Conservation (phyloP, 179 eudicot species). For the Spinacia oleracea region DNA sequence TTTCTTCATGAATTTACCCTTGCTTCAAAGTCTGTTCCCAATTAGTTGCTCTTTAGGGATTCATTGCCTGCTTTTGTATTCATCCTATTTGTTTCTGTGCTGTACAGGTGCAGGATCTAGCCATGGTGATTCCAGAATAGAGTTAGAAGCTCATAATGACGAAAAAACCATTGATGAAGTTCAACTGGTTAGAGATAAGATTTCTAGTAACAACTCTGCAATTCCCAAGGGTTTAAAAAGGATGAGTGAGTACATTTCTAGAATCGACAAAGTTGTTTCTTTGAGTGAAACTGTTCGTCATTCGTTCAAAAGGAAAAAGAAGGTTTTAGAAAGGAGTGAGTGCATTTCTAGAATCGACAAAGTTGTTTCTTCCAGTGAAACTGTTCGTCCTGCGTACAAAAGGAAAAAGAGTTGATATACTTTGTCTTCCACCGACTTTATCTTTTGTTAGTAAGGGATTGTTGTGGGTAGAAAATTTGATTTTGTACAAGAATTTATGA, state of each 20-base stretch:
- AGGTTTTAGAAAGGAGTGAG: too few species aligned
- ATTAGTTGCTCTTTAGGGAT: neutral
- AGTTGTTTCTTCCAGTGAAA: conserved; percentile 45
- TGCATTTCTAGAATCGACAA: conserved; percentile 58
- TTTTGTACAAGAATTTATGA: conserved; percentile 33
- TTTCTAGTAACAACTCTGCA: conserved; percentile 50
- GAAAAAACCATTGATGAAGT: conserved; percentile 39
- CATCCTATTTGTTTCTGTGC: neutral
- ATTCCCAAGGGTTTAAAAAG: conserved; percentile 56
- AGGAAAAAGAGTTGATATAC: conserved; percentile 44
- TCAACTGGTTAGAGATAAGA: conserved; percentile 60
- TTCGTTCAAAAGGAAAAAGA: conserved; percentile 54
- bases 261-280: conserved; percentile 57
- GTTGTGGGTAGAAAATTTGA: conserved; percentile 22
- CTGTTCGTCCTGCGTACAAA: conserved; percentile 57
- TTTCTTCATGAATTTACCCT: neutral
- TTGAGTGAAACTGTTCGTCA: conserved; percentile 46
- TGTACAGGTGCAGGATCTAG: conserved; percentile 30
- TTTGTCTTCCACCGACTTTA: neutral
- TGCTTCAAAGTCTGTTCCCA: neutral
- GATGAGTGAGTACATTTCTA: conserved; percentile 56
- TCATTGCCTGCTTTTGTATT: neutral
- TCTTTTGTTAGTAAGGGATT: conserved; percentile 20
- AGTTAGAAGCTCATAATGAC: conserved; percentile 26
- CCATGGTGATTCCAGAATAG: conserved; percentile 21